Evolutionary conservation across 2,329 filamentous ascomycete species (phyloP).

Genomic region (Paramyrothecium roridum): DNA sequence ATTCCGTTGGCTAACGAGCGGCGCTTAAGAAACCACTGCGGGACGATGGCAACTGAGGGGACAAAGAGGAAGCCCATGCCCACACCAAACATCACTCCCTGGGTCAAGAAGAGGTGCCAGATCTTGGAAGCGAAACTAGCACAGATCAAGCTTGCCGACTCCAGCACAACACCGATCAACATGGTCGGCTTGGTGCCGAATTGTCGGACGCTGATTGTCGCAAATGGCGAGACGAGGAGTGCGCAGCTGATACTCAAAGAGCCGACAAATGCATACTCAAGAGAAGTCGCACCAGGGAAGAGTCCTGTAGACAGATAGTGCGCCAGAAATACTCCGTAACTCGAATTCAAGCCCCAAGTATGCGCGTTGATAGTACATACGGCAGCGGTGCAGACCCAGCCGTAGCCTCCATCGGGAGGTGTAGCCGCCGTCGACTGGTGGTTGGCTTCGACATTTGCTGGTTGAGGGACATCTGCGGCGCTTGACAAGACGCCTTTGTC

Average conservation of each 20-base stretch:
- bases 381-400: constrained; percentile 38
- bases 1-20: constrained; percentile 70
- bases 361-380: constrained; percentile 59
- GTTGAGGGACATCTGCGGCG: neutral
- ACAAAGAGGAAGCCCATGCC: constrained; percentile 78
- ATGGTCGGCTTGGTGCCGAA: constrained; percentile 64
- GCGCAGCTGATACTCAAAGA: constrained; percentile 38
- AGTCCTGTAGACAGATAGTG: constrained; percentile 54
- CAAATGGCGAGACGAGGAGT: constrained; percentile 65
- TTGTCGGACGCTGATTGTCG: constrained; percentile 56
- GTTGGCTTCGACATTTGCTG: neutral
- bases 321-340: constrained; percentile 50
- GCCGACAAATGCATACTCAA: constrained; percentile 77
- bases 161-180: constrained; percentile 60
- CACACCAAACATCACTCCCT: constrained; percentile 73
- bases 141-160: constrained; percentile 62
- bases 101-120: constrained; percentile 74
- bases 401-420: constrained; percentile 57
- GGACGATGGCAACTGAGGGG: constrained; percentile 61
- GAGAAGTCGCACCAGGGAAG: constrained; percentile 59
- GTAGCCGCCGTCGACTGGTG: constrained; percentile 8
- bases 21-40: constrained; percentile 71
- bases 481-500: neutral
- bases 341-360: constrained; percentile 69
- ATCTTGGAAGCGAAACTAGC: constrained; percentile 67